Evolutionary conservation across 2,329 filamentous ascomycete genomes (phyloP).

Genomic region (Claviceps spartinae): DNA sequence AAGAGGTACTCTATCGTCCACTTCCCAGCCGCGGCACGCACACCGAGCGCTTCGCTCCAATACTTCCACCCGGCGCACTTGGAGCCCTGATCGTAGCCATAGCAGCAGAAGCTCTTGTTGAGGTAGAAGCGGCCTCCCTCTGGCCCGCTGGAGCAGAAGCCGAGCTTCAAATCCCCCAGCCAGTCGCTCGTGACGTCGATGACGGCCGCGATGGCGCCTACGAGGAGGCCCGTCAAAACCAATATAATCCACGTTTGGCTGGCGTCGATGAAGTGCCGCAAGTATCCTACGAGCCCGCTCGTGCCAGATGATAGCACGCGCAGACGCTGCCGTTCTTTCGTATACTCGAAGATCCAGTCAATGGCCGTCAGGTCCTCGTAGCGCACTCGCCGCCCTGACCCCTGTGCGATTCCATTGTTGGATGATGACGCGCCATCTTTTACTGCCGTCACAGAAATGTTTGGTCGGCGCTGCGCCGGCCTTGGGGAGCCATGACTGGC

Average conservation of each 20-base stretch:
- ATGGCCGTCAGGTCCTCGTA: constrained; percentile 97
- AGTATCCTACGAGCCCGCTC: constrained; percentile 57
- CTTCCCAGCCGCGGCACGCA: constrained; percentile 50
- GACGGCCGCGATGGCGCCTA: constrained; percentile 70
- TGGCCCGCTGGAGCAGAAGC: constrained; percentile 61
- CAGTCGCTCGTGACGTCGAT: constrained; percentile 89
- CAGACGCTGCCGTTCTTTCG: constrained; percentile 81
- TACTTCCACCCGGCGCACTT: constrained; percentile 78
- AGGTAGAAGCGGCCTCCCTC: constrained; percentile 84
- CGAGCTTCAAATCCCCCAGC: constrained; percentile 84
- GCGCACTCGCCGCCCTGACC: constrained; percentile 75
- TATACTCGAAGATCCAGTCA: constrained; percentile 99
- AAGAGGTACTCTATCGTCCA: constrained; percentile 83
- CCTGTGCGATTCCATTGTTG: constrained; percentile 80
- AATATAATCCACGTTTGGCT: constrained; percentile 89
- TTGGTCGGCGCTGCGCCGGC: background rate
- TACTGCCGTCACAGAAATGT: constrained; percentile 9
- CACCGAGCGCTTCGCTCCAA: constrained; percentile 65
- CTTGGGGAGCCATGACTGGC: background rate
- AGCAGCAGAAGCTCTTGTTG: constrained; percentile 84
- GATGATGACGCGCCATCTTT: constrained; percentile 34
- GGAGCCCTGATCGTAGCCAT: constrained; percentile 71
- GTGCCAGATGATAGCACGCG: constrained; percentile 59
- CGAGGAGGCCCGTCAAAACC: constrained; percentile 69
- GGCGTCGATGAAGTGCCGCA: constrained; percentile 62